Evolutionary conservation across 2,329 filamentous ascomycete genomes (phyloP).

Genomic region (Chaetomiaceae sp.): DNA sequence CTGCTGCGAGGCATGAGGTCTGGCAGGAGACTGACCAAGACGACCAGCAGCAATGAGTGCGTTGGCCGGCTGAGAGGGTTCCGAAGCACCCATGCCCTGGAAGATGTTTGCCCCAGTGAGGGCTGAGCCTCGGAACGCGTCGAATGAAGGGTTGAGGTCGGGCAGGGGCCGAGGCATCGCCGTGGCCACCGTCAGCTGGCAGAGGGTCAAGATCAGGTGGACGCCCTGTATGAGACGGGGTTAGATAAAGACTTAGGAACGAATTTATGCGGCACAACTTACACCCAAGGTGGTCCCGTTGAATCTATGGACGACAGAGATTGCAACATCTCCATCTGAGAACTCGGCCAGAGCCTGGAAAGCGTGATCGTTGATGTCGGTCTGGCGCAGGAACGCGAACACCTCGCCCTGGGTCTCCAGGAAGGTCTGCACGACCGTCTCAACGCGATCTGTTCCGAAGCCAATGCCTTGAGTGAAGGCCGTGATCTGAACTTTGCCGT

Average conservation of each 20-base stretch:
- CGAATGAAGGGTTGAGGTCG: not conserved
- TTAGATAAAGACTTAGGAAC: slow-evolving; percentile 1
- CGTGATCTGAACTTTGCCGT: slow-evolving; percentile 53
- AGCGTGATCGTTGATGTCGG: slow-evolving; percentile 39
- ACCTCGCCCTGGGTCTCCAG: slow-evolving; percentile 48
- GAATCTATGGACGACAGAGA: slow-evolving; percentile 38
- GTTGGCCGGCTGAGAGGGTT: slow-evolving; percentile 14
- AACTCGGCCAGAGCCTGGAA: slow-evolving; percentile 51
- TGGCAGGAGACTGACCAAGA: slow-evolving; percentile 22
- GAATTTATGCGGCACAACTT: slow-evolving; percentile 21
- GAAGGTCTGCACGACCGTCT: slow-evolving; percentile 38
- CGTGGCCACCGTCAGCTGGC: slow-evolving; percentile 3
- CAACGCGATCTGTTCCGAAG: slow-evolving; percentile 26
- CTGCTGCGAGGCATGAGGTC: slow-evolving; percentile 30
- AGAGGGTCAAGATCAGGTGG: slow-evolving; percentile 17
- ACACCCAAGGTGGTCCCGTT: slow-evolving; percentile 38
- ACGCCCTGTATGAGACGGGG: slow-evolving; percentile 14
- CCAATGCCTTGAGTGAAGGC: slow-evolving; percentile 34
- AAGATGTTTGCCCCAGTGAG: slow-evolving; percentile 16
- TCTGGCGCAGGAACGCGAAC: slow-evolving; percentile 46
- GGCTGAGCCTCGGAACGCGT: not conserved
- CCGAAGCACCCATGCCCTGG: slow-evolving; percentile 17
- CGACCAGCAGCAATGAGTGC: slow-evolving; percentile 27
- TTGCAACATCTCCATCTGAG: slow-evolving; percentile 44
- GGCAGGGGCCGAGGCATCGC: slow-evolving; percentile 2